Evolutionary conservation across 352 stramenopile genomes (phyloP).

Genomic region (Peronospora destructor): DNA sequence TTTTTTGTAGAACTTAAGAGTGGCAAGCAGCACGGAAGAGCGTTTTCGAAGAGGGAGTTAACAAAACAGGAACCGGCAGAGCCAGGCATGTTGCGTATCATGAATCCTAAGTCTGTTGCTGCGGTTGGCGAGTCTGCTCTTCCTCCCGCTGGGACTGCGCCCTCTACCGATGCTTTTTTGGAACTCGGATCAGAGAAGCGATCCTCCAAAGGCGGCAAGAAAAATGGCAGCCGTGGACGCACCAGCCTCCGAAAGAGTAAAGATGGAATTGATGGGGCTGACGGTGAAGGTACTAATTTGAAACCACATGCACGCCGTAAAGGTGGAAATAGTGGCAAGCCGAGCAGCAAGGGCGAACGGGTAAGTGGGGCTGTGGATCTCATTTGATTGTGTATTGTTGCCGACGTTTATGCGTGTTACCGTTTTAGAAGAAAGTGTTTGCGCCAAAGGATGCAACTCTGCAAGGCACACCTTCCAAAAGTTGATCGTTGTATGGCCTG

Average conservation of each 20-base stretch:
- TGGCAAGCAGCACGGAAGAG: conserved; percentile 36
- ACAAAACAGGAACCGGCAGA: conserved; percentile 29
- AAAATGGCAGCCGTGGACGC: conserved; percentile 28
- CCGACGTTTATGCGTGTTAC: conserved; percentile 7
- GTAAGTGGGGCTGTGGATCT: conserved; percentile 9
- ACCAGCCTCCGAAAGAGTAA: conserved; percentile 33
- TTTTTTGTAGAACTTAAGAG: conserved; percentile 26
- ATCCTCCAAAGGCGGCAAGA: conserved; percentile 19
- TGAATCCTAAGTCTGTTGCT: conserved; percentile 32
- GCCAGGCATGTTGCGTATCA: conserved; percentile 51
- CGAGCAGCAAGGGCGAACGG: conserved; percentile 24
- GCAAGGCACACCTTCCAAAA: conserved; percentile 30
- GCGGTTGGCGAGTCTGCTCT: conserved; percentile 3
- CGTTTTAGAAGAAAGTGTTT: conserved; percentile 52
- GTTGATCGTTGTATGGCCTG: conserved; percentile 21
- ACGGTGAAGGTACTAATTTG: conserved; percentile 16
- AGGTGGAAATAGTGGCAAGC: conserved; percentile 19
- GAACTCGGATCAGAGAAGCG: conserved; percentile 23
- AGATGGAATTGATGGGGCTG: conserved; percentile 17
- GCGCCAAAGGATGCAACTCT: conserved; percentile 44
- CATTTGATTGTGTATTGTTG: neutral
- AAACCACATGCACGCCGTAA: conserved; percentile 33
- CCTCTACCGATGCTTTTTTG: conserved; percentile 4
- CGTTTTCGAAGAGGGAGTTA: conserved; percentile 31
- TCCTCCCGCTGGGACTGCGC: conserved; percentile 5